Evolutionary conservation across 78 protist genomes (phyloP), one percentile per base, ranked within the genome.

Genomic region (Bodo saltans): DNA sequence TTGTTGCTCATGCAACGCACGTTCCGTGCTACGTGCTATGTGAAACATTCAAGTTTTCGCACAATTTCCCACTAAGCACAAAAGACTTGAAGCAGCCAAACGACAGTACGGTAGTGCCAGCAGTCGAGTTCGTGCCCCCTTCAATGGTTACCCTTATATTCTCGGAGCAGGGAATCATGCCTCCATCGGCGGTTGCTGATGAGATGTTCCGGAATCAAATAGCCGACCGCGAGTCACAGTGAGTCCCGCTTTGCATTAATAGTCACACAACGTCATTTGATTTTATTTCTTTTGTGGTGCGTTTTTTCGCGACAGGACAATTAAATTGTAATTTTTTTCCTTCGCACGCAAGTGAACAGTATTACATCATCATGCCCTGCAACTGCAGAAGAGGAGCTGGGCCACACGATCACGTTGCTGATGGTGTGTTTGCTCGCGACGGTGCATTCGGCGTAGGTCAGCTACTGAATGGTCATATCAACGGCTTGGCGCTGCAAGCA

Each of bases 141-240:
- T 35, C 78, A 32, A 23, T n/a, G 3, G 35, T 79, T 76, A 70
- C 84, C 38, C 78, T 96, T 29, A 87, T 98, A 39, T 94, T 97
- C 83, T 98, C 99, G 0, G 99, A 98, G 83, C 79, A 97, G 12
- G 99, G 99, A 27, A 97, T 95, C 32, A 79, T 97, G 40, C 95
- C 99, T 0, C 99, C 99, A 26, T 82, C 96, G 0, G 98, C 98
- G 1, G 97, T 97, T 11, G 84, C 93, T 4, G 99, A 97, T 74
- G 98, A 97, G 83, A 87, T 97, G 42, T 92, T 97, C 73, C 88
- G 92, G 82, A 47, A 23, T 8, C 60, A 17, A 8, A 47, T 47
- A 17, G 60, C 60, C 60, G n/a, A n/a, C n/a, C n/a, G n/a, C n/a
- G n/a, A n/a, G n/a, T n/a, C n/a, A n/a, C n/a, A n/a, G n/a, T n/a